A percentile compares a stretch with the other conserved stretches of the same genome.
Conservation (phyloP, 2,329 filamentous ascomycete species). For the Purpureocillium lavendulum region DNA sequence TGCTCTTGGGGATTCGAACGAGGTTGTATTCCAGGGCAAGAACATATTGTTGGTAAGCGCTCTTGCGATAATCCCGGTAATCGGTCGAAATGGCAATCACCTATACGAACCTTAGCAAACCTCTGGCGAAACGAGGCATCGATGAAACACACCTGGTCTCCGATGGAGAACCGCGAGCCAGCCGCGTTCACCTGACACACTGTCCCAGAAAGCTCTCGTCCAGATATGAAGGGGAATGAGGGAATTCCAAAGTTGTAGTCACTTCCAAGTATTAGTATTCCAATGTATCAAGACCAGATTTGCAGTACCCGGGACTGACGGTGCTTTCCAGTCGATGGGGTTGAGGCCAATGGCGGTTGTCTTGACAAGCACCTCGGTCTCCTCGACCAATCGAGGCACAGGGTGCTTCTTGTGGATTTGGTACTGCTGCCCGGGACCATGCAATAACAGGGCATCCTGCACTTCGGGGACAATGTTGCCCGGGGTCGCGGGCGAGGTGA, state of each 20-base stretch:
- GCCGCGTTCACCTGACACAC: background rate
- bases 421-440: background rate
- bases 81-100: conserved; percentile 58
- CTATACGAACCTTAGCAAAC: background rate
- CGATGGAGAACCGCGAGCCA: background rate
- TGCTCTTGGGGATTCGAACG: conserved; percentile 43
- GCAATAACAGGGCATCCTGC: background rate
- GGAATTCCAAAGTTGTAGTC: conserved; percentile 63
- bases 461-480: background rate
- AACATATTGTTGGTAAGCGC: conserved; percentile 61
- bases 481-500: too few relatives aligned
- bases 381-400: conserved; percentile 26
- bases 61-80: conserved; percentile 57
- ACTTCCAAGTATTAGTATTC: conserved; percentile 21
- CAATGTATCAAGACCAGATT: too few relatives aligned
- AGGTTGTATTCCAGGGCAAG: conserved; percentile 55
- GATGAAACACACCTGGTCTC: background rate
- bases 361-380: conserved; percentile 48
- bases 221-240: conserved; percentile 55
- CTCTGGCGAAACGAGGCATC: background rate
- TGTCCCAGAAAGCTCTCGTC: conserved; percentile 16
- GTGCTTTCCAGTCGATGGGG: conserved; percentile 64
- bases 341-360: conserved; percentile 56
- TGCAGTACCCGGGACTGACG: conserved; percentile 49
- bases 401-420: background rate